A percentile compares a stretch with the other conserved stretches of the same genome.
Conservation (phyloP, 306 rosid species). For the Inga laurina region DNA sequence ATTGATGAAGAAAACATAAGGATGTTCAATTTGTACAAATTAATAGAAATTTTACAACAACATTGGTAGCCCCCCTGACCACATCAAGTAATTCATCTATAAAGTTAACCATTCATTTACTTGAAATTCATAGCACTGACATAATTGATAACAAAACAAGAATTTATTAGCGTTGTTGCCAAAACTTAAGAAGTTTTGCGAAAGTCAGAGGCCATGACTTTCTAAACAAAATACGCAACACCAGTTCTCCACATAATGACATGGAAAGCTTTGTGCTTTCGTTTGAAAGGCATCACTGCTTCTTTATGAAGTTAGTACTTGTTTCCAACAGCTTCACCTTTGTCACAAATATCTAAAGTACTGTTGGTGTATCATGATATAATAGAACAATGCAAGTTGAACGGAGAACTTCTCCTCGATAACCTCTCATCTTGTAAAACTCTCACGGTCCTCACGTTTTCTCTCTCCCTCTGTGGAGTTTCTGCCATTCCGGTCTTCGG, state of each 20-base stretch:
- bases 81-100: neutral
- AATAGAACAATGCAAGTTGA: neutral
- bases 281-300: neutral
- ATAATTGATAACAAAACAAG: constrained; percentile 3
- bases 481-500: no score
- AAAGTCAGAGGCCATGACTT: neutral
- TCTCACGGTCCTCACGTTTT: no score
- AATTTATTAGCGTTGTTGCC: neutral
- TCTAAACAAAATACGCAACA: neutral
- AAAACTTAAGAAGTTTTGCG: neutral
- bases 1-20: constrained; percentile 4
- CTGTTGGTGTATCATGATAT: neutral
- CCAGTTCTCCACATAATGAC: neutral
- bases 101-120: constrained; percentile 1
- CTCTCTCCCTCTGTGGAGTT: no score
- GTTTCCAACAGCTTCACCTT: constrained; percentile 9
- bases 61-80: neutral
- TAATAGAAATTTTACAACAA: neutral
- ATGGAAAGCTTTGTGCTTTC: constrained; percentile 11
- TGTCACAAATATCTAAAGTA: constrained; percentile 14
- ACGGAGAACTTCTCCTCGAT: no score
- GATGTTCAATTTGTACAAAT: neutral
- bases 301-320: neutral
- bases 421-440: no score
- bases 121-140: constrained; percentile 2